These are phyloP conservation scores for Penicillium mononematosum DNA, from an alignment of 495 filamentous ascomycete species.

Conservation along the genomic window DNA sequence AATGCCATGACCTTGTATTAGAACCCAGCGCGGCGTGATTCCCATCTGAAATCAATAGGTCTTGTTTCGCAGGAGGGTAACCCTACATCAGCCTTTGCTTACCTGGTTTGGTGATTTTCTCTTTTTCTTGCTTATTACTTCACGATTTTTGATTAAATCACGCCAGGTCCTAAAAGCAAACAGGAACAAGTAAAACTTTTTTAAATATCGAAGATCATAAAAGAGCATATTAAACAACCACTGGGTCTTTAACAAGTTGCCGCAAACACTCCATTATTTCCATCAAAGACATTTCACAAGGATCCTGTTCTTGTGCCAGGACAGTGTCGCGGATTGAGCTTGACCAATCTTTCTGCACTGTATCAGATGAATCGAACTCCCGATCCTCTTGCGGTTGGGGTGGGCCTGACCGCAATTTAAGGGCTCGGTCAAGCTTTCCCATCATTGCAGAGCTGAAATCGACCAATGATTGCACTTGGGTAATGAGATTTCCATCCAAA, in stretches of 20 bases:
- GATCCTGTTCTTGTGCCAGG: constrained; percentile 14
- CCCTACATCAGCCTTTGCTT: not conserved
- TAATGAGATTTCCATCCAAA: constrained; percentile 15
- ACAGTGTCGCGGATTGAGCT: constrained; percentile 18
- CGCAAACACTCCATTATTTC: constrained; percentile 22
- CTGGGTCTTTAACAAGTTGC: constrained; percentile 16
- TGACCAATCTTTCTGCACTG: constrained; percentile 5
- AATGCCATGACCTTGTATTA: not conserved
- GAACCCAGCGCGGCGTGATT: not conserved
- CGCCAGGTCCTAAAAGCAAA: not conserved
- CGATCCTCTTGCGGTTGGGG: not conserved
- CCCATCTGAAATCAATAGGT: not conserved
- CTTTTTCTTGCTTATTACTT: not conserved
- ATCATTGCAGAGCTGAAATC: constrained; percentile 22
- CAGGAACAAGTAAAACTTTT: not conserved
- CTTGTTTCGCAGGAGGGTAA: not conserved
- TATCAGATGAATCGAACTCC: not conserved
- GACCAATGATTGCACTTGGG: constrained; percentile 18
- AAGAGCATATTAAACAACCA: not conserved
- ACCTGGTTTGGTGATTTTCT: not conserved
- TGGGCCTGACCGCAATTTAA: constrained; percentile 6
- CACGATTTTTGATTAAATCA: not conserved
- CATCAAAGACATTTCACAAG: constrained; percentile 14
- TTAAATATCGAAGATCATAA: not conserved
- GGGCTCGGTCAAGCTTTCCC: constrained; percentile 14